Evolutionary conservation across 371 early-diverging fungal species (phyloP).

Genomic region (Sporodiniella umbellata): DNA sequence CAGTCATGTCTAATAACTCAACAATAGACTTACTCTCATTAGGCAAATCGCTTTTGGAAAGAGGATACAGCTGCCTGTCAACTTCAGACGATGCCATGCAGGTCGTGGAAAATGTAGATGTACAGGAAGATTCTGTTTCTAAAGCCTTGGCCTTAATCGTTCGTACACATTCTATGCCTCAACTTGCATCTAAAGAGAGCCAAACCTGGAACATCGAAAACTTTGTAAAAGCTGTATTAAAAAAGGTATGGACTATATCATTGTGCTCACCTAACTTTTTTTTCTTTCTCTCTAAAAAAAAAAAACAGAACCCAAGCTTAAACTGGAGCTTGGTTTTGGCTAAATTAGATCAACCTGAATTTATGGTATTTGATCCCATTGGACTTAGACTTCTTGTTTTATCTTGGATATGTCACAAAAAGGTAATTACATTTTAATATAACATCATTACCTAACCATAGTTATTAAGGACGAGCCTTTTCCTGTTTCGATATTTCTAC

Average conservation of each 20-base stretch:
- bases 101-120: constrained; percentile 27
- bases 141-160: constrained; percentile 31
- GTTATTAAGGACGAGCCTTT: constrained; percentile 44
- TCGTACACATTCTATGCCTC: constrained; percentile 27
- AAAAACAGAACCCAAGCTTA: constrained; percentile 42
- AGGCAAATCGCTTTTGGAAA: constrained; percentile 28
- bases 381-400: constrained; percentile 62
- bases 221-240: constrained; percentile 30
- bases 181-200: constrained; percentile 20
- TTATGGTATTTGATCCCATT: constrained; percentile 51
- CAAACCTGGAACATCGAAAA: constrained; percentile 34
- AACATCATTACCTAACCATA: not conserved
- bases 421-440: constrained; percentile 38
- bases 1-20: constrained; percentile 14
- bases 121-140: constrained; percentile 32
- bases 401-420: constrained; percentile 56
- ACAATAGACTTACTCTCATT: constrained; percentile 16
- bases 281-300: not conserved
- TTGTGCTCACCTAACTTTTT: not conserved
- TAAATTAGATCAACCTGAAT: constrained; percentile 66
- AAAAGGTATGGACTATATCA: constrained; percentile 17
- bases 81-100: constrained; percentile 29
- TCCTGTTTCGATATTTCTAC: constrained; percentile 69
- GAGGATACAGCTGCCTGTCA: constrained; percentile 25
- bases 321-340: constrained; percentile 64